phyloP scores from a whole-genome alignment of 495 filamentous ascomycete species.

The Penicillium bovifimosum region DNA sequence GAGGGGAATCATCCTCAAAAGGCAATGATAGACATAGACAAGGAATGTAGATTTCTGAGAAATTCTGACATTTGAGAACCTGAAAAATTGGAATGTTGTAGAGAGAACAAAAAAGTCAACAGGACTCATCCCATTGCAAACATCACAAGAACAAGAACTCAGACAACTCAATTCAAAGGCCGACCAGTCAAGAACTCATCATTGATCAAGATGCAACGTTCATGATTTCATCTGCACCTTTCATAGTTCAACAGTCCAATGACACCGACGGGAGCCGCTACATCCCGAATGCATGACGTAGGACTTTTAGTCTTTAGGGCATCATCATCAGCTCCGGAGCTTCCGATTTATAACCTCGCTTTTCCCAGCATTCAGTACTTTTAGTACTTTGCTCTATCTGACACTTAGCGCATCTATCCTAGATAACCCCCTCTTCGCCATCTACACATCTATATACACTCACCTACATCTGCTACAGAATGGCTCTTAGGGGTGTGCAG shows the following conservation, averaged over 20 bases:
- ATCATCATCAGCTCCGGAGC: conserved; percentile 30
- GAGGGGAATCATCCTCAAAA: background rate
- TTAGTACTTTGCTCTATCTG: too few relatives aligned
- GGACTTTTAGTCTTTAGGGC: conserved; percentile 7
- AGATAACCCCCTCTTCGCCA: conserved; percentile 4
- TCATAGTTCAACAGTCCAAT: background rate
- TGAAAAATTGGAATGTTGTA: background rate
- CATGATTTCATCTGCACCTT: conserved; percentile 4
- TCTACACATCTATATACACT: background rate
- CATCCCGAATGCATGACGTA: conserved; percentile 37
- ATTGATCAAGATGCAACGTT: conserved; percentile 13
- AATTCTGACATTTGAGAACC: background rate
- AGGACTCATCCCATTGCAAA: background rate
- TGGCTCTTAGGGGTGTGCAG: conserved; percentile 29
- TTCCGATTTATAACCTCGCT: conserved; percentile 28
- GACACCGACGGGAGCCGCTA: conserved; percentile 8
- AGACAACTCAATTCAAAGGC: background rate
- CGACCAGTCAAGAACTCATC: conserved; percentile 2
- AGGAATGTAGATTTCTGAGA: background rate
- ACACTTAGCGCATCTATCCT: background rate
- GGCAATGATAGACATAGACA: background rate
- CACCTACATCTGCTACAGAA: conserved; percentile 3
- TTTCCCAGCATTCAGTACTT: conserved; percentile 7
- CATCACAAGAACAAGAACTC: background rate
- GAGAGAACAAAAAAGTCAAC: background rate